Conservation (phyloP, 2,329 filamentous ascomycete species). For the Fusarium graminum region DNA sequence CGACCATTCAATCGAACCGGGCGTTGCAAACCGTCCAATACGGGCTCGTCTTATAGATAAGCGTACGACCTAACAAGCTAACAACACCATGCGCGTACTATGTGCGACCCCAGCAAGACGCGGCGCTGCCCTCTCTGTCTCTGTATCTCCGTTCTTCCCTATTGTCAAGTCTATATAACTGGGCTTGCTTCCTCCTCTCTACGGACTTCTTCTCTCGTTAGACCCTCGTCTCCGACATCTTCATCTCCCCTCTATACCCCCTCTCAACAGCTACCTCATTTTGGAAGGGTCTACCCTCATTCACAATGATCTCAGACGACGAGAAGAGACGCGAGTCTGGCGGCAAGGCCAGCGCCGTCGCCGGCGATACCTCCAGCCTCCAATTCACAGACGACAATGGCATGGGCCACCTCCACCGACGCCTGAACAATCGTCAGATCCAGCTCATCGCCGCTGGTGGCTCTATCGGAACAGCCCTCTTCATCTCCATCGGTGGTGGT, state of each 20-base stretch:
- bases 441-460: slow-evolving; percentile 50
- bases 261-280: background rate
- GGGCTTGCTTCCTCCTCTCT: background rate
- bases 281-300: background rate
- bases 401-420: slow-evolving; percentile 39
- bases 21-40: background rate
- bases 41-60: slow-evolving; percentile 13
- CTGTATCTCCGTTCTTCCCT: slow-evolving; percentile 5
- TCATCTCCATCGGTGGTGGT: slow-evolving; percentile 42
- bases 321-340: slow-evolving; percentile 29
- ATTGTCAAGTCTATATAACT: slow-evolving; percentile 27
- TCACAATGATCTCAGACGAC: slow-evolving; percentile 33
- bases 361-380: slow-evolving; percentile 23
- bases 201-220: background rate
- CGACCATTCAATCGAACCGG: slow-evolving; percentile 3
- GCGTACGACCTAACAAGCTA: slow-evolving; percentile 1
- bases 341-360: slow-evolving; percentile 18
- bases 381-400: slow-evolving; percentile 4
- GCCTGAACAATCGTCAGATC: slow-evolving; percentile 41
- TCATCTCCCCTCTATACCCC: background rate
- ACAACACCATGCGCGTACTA: slow-evolving; percentile 17
- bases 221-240: slow-evolving; percentile 5
- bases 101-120: background rate
- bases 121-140: slow-evolving; percentile 29
- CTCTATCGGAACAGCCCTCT: slow-evolving; percentile 41